phyloP scores from a whole-genome alignment of 2,329 filamentous ascomycete species.

The Camillea tinctor region DNA sequence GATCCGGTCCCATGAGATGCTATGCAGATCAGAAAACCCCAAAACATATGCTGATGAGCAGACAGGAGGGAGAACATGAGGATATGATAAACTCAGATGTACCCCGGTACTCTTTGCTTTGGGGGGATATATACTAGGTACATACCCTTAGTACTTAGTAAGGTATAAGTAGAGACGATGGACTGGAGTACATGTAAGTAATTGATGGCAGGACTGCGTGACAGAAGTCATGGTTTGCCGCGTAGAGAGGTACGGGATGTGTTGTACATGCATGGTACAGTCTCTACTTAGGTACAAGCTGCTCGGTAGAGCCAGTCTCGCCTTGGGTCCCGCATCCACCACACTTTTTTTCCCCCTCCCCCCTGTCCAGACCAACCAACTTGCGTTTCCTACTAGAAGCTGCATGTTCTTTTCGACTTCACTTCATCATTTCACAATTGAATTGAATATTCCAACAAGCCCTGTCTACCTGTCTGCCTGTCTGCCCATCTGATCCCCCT shows the following conservation, averaged over 20 bases:
- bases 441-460: constrained; percentile 2
- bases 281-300: background rate
- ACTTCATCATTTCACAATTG: constrained; percentile 29
- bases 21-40: too few relatives aligned
- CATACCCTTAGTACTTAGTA: constrained; percentile 1
- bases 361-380: constrained; percentile 31
- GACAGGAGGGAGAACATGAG: background rate
- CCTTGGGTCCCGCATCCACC: constrained; percentile 19
- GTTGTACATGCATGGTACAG: constrained; percentile 14
- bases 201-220: constrained; percentile 3
- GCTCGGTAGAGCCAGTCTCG: constrained; percentile 14
- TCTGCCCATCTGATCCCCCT: background rate
- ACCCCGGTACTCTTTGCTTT: background rate
- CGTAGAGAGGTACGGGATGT: constrained; percentile 8
- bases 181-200: constrained; percentile 4
- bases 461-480: constrained; percentile 4
- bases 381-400: constrained; percentile 28
- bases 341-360: constrained; percentile 13
- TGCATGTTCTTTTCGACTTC: constrained; percentile 35
- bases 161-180: constrained; percentile 14
- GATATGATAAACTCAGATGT: background rate
- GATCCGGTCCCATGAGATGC: background rate
- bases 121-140: too few relatives aligned
- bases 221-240: background rate
- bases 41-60: background rate